These are phyloP conservation scores for Radiomyces spectabilis DNA, from an alignment of 192 early-diverging fungal species.

Conservation along the genomic window DNA sequence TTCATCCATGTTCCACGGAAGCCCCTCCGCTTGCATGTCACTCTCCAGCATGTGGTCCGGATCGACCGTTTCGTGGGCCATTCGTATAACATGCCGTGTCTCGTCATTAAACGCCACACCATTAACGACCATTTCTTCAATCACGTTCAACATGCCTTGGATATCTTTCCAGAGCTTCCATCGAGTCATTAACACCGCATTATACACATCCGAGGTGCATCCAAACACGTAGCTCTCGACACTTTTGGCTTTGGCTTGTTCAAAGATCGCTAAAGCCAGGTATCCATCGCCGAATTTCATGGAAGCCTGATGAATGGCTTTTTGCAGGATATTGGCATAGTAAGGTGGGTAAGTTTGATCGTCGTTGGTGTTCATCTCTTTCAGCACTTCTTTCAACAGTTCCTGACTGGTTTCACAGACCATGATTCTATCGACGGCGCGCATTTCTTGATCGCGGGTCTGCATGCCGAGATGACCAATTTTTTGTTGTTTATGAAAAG, in stretches of 20 bases:
- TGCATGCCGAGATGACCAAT: background rate
- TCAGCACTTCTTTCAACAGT: background rate
- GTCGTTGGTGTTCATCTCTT: background rate
- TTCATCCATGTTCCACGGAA: slow-evolving; percentile 24
- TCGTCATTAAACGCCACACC: slow-evolving; percentile 23
- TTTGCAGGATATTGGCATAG: slow-evolving; percentile 1
- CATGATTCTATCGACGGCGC: background rate
- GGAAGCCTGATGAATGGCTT: slow-evolving; percentile 17
- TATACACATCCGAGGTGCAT: slow-evolving; percentile 27
- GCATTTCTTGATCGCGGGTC: background rate
- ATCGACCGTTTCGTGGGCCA: slow-evolving; percentile 14
- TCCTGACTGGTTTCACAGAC: background rate
- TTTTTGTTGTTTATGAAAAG: background rate
- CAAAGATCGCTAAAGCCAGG: slow-evolving; percentile 35
- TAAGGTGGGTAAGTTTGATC: background rate
- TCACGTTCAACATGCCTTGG: slow-evolving; percentile 22
- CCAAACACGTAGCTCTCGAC: slow-evolving; percentile 28
- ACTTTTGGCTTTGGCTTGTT: slow-evolving; percentile 27
- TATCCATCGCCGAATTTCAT: slow-evolving; percentile 26
- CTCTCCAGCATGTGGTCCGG: no score
- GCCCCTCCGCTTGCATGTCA: slow-evolving; percentile 1
- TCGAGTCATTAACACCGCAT: slow-evolving; percentile 20
- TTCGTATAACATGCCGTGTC: slow-evolving; percentile 6
- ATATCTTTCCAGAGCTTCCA: slow-evolving; percentile 37
- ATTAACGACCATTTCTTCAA: slow-evolving; percentile 35